phyloP scores from a whole-genome alignment of 768 basidiomycete species.

The Hebeloma cylindrosporum region DNA sequence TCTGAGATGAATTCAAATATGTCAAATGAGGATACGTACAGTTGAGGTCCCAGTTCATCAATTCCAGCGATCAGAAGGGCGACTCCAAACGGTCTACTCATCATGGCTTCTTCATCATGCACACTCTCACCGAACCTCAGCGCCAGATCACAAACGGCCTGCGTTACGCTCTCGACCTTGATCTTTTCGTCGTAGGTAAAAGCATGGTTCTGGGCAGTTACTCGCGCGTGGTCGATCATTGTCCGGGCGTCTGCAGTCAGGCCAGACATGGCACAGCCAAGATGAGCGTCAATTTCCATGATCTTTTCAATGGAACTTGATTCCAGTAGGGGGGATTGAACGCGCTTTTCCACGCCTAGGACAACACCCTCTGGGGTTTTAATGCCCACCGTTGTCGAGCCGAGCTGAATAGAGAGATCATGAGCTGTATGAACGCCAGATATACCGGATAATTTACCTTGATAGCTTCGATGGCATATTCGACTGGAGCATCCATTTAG shows the following conservation, averaged over 20 bases:
- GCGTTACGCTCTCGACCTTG: constrained; percentile 96
- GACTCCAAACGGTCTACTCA: constrained; percentile 99
- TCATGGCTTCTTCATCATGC: constrained; percentile 98
- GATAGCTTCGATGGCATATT: constrained; percentile 99
- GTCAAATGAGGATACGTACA: constrained; percentile 59
- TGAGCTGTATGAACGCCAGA: constrained; percentile 3
- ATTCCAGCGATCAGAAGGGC: constrained; percentile 96
- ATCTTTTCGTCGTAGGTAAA: constrained; percentile 98
- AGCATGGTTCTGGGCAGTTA: constrained; percentile 91
- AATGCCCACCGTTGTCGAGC: constrained; percentile 96
- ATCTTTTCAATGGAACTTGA: constrained; percentile 98
- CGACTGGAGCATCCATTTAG: constrained; percentile 56
- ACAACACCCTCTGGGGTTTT: constrained; percentile 88
- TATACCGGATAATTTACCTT: constrained; percentile 55
- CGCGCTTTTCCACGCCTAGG: constrained; percentile 97
- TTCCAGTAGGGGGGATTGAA: constrained; percentile 94
- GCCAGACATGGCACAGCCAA: constrained; percentile 97
- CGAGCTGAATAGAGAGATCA: constrained; percentile 58
- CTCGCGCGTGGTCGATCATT: constrained; percentile 99
- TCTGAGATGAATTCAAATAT: background rate
- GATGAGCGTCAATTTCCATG: constrained; percentile 97
- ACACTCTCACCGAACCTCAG: constrained; percentile 98
- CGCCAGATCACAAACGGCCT: constrained; percentile 97
- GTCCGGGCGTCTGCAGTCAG: constrained; percentile 97
- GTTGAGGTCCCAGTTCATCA: constrained; percentile 92